Conservation (phyloP, 2,329 filamentous ascomycete genomes). For the Cadophora sp. region DNA sequence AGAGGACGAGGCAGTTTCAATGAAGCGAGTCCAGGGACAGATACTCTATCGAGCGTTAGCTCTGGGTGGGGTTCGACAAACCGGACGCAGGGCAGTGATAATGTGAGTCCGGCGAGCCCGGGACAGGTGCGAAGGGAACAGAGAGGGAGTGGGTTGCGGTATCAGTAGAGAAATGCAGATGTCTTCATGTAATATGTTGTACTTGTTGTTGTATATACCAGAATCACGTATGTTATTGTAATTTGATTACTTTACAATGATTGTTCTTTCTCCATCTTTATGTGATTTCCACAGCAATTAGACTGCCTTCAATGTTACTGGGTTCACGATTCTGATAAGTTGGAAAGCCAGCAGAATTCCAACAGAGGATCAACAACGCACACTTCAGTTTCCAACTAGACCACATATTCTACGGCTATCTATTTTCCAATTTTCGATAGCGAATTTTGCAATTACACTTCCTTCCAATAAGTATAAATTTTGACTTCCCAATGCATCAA, state of each 20-base stretch:
- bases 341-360: no score
- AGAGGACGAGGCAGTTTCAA: slow-evolving; percentile 9
- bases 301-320: no score
- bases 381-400: no score
- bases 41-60: slow-evolving; percentile 13
- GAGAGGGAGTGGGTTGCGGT: background rate
- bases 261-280: no score
- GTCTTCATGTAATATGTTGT: background rate
- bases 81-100: slow-evolving; percentile 1
- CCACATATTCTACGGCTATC: no score
- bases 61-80: slow-evolving; percentile 10
- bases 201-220: background rate
- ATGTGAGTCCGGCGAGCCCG: slow-evolving; percentile 2
- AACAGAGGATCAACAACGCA: no score
- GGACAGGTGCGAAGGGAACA: background rate
- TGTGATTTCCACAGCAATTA: no score
- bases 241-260: background rate
- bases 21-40: slow-evolving; percentile 1
- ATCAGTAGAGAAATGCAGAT: background rate
- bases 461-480: slow-evolving; percentile 33
- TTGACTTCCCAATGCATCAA: slow-evolving; percentile 32
- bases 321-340: no score
- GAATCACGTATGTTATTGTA: background rate
- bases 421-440: no score
- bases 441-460: background rate